Conservation (phyloP, 352 stramenopile genomes). For the Globisporangium ultimum region DNA sequence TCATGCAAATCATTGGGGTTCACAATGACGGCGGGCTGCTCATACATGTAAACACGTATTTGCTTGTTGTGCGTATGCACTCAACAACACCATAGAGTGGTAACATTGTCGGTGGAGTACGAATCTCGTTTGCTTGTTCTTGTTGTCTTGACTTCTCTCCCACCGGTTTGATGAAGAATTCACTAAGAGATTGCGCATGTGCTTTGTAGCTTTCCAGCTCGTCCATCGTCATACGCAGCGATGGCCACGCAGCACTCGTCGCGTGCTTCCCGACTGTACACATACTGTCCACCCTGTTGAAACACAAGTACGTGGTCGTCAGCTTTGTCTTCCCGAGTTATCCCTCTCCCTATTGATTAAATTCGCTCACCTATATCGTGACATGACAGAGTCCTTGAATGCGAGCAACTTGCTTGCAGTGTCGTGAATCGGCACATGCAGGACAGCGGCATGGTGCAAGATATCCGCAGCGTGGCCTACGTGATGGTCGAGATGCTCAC, state of each 20-base stretch:
- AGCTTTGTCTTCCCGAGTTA: not conserved
- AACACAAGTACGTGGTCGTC: slow-evolving; percentile 2
- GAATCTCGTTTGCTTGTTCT: not conserved
- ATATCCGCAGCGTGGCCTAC: slow-evolving; percentile 54
- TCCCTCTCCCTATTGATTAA: too few relatives aligned
- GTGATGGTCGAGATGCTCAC: slow-evolving; percentile 64
- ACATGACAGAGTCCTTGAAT: slow-evolving; percentile 22
- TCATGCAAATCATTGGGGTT: not conserved
- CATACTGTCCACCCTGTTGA: slow-evolving; percentile 1
- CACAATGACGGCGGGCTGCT: too few relatives aligned
- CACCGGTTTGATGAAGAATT: not conserved
- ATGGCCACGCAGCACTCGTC: slow-evolving; percentile 2
- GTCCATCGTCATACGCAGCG: slow-evolving; percentile 9
- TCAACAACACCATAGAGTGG: slow-evolving; percentile 10
- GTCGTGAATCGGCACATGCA: slow-evolving; percentile 18
- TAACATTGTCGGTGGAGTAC: slow-evolving; percentile 21
- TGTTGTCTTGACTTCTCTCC: not conserved
- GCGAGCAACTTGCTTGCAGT: slow-evolving; percentile 26
- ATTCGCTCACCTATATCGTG: too few relatives aligned
- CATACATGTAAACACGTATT: too few relatives aligned
- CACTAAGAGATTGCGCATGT: not conserved
- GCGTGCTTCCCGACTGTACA: not conserved
- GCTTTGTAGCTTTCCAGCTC: slow-evolving; percentile 8
- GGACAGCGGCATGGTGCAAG: slow-evolving; percentile 19
- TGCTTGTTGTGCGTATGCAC: not conserved